A percentile compares a stretch with the other conserved stretches of the same genome.
Evolutionary conservation across 495 filamentous ascomycete species (phyloP).

Genomic region (Lichina pygmaea): DNA sequence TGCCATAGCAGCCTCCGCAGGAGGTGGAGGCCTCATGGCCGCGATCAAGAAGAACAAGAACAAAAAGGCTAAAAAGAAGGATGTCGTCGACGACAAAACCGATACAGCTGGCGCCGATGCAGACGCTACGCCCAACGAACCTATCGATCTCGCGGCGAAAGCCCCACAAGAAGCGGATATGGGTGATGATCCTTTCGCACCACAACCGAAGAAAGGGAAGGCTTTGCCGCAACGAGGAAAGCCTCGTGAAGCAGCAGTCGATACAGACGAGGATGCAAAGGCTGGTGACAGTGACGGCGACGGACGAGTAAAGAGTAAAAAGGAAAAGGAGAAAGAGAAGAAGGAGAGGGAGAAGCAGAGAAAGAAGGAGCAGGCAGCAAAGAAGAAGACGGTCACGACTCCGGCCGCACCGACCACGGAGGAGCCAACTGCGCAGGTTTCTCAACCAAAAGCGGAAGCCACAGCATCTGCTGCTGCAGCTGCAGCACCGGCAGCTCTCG

Average conservation of each 20-base stretch:
- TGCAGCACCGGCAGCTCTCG: conserved; percentile 10
- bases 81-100: conserved; percentile 39
- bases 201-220: conserved; percentile 34
- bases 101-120: conserved; percentile 16
- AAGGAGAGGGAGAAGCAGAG: conserved; percentile 81
- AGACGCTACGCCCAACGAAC: conserved; percentile 12
- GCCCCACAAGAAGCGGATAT: conserved; percentile 66
- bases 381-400: conserved; percentile 29
- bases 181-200: conserved; percentile 54
- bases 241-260: neutral
- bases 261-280: conserved; percentile 7
- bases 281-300: conserved; percentile 9
- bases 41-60: conserved; percentile 68
- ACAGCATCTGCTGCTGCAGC: conserved; percentile 10
- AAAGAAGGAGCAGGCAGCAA: conserved; percentile 67
- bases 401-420: conserved; percentile 22
- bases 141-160: conserved; percentile 26
- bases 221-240: conserved; percentile 3
- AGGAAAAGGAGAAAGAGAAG: conserved; percentile 88
- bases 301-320: conserved; percentile 37
- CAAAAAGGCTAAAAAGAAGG: conserved; percentile 83
- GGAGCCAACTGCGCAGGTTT: conserved; percentile 9
- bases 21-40: conserved; percentile 52
- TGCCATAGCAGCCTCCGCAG: conserved; percentile 21
- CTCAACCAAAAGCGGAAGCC: conserved; percentile 4